Percentiles rank a stretch among this genome's conserved stretches.
Evolutionary conservation across 345 rosid genomes (phyloP).

Genomic region (Bruguiera gymnorhiza): DNA sequence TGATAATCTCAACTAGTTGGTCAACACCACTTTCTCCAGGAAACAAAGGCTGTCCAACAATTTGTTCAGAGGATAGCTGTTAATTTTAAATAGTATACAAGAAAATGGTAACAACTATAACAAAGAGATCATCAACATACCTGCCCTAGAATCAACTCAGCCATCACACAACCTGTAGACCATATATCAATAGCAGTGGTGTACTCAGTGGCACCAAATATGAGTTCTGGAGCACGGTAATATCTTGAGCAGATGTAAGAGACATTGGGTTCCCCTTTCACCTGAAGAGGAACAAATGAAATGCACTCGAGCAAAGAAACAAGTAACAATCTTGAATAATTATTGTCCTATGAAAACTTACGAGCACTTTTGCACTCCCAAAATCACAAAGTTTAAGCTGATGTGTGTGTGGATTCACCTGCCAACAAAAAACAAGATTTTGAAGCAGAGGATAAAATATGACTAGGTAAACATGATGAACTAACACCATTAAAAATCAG

Average conservation of each 20-base stretch:
- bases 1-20: slow-evolving; percentile 93
- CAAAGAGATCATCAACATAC: slow-evolving; percentile 28
- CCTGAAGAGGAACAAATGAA: slow-evolving; percentile 39
- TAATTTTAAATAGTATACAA: not conserved
- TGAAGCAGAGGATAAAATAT: not conserved
- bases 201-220: slow-evolving; percentile 94
- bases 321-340: slow-evolving; percentile 4
- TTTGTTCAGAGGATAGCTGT: not conserved
- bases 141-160: slow-evolving; percentile 91
- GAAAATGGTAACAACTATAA: slow-evolving; percentile 8
- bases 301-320: slow-evolving; percentile 17
- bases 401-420: slow-evolving; percentile 91
- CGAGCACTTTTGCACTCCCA: slow-evolving; percentile 95
- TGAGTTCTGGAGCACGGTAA: slow-evolving; percentile 96
- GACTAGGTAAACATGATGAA: not conserved
- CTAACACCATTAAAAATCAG: too few relatives aligned
- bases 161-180: slow-evolving; percentile 98
- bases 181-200: slow-evolving; percentile 97
- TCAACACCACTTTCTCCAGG: slow-evolving; percentile 99
- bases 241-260: slow-evolving; percentile 94
- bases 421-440: slow-evolving; percentile 18
- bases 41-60: slow-evolving; percentile 73
- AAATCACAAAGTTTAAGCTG: slow-evolving; percentile 92
- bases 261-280: slow-evolving; percentile 88
- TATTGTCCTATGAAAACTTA: slow-evolving; percentile 27